Evolutionary conservation across 163 green algal species (phyloP).

Genomic region (Scenedesmus sp.): DNA sequence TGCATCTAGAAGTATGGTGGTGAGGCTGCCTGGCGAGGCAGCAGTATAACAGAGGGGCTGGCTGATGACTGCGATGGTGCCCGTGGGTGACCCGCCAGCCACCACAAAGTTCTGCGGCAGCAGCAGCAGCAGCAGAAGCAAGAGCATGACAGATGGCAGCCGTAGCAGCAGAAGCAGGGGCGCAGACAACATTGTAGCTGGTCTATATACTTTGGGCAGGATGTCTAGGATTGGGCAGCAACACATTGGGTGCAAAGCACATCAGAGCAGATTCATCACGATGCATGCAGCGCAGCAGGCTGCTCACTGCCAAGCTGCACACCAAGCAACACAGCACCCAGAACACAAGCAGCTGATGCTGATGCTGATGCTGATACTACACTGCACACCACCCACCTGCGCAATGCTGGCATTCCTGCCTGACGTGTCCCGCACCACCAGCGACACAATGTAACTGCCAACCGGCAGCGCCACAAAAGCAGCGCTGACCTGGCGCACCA

Average conservation of each 20-base stretch:
- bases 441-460: slow-evolving; percentile 45
- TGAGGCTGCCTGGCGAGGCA: slow-evolving; percentile 6
- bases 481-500: background rate
- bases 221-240: no score
- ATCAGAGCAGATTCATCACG: no score
- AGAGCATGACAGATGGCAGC: background rate
- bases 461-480: slow-evolving; percentile 35
- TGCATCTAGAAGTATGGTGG: slow-evolving; percentile 33
- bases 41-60: slow-evolving; percentile 34
- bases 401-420: slow-evolving; percentile 12
- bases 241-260: no score
- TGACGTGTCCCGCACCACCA: slow-evolving; percentile 22
- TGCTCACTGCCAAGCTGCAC: no score
- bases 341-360: background rate
- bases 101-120: slow-evolving; percentile 41
- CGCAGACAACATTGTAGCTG: background rate
- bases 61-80: slow-evolving; percentile 44
- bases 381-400: slow-evolving; percentile 3
- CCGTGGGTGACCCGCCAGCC: slow-evolving; percentile 4
- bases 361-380: background rate
- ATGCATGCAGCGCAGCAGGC: no score
- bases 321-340: background rate
- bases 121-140: background rate
- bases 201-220: no score
- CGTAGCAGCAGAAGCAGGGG: no score